Evolutionary conservation across 2,329 filamentous ascomycete genomes (phyloP), one percentile per base, ranked within the genome.

Genomic region (Diaporthe batatas): DNA sequence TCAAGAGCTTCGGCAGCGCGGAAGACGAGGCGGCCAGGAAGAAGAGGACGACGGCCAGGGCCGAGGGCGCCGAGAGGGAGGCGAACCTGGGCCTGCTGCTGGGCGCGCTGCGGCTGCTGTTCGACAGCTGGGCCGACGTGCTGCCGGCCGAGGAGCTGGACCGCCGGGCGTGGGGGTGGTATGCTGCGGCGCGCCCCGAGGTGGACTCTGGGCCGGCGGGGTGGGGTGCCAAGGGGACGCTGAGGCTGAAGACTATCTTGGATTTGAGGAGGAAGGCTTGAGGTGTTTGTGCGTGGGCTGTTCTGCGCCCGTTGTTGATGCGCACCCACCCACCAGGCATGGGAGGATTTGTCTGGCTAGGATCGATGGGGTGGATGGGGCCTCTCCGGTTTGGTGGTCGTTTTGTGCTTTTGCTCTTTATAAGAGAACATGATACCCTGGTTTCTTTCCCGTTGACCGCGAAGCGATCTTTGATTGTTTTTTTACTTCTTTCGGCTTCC

Each of bases 151-250:
- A 88, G 21, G 93, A 97, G 77, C 84, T 97, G 68, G 93, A 97
- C 79, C 87, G 87, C 74, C 88, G 91, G 73, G 93, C 94, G 23
- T 97, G 94, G 93, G 84, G 84, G 14, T 97, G 94, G 94, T 97
- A 97, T 81, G 85, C 92, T 1, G 87, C 89, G 29, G 90, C 95
- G 25, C 86, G 95, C 75, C 94, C 94, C 0, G 91, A 94, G 25
- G 92, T 97, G 2, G 91, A 93, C 73, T 83, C 86, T 72, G 95
- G 94, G 0, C 89, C 90, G 62, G 89, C 90, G 25, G 94, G 95
- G 1, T 97, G 94, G 94, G 94, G 94, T 36, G 93, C 92, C 16
- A 96, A 96, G 81, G 94, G 93, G 1, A 83, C 85, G 70, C 84
- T 97, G 36, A 90, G 86, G 76, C 80, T 97, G 47, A 83, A 84